phyloP scores from a whole-genome alignment of 305 asterid genomes.

The Solanum aculeatissimum region DNA sequence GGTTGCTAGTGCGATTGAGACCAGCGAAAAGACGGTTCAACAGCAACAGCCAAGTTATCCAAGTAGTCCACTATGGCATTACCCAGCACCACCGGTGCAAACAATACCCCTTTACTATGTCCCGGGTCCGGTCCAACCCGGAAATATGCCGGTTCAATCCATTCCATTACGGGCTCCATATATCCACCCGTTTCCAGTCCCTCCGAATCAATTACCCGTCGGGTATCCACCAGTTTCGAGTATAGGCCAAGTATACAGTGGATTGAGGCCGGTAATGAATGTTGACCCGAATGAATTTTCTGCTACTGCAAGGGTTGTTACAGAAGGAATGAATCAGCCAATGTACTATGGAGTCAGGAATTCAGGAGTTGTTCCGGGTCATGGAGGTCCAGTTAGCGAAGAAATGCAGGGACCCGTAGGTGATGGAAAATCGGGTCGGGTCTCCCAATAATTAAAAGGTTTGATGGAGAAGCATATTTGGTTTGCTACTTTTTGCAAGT shows the following conservation, averaged over 20 bases:
- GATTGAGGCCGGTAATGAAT: constrained; percentile 19
- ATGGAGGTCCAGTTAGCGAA: constrained; percentile 55
- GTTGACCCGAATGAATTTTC: constrained; percentile 27
- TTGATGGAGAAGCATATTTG: neutral
- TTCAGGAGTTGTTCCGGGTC: constrained; percentile 37
- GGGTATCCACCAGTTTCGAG: constrained; percentile 32
- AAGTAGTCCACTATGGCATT: constrained; percentile 57
- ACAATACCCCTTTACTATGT: constrained; percentile 50
- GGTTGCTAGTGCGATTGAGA: constrained; percentile 7
- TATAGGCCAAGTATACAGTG: constrained; percentile 43
- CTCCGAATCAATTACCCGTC: constrained; percentile 53
- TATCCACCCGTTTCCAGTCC: constrained; percentile 32
- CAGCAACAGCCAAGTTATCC: constrained; percentile 33
- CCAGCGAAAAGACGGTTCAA: constrained; percentile 15
- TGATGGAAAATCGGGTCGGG: constrained; percentile 41
- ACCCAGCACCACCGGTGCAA: constrained; percentile 44
- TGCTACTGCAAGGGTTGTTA: constrained; percentile 20
- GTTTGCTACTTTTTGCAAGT: neutral
- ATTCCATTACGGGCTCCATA: constrained; percentile 36
- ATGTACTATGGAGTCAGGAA: constrained; percentile 51
- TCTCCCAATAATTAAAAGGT: constrained; percentile 15
- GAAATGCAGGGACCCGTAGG: constrained; percentile 39
- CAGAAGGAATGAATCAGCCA: constrained; percentile 33
- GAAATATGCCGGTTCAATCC: constrained; percentile 28
- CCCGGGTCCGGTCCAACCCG: constrained; percentile 40